phyloP scores from a whole-genome alignment of 1,284 basidiomycete species.

The Trametes pubescens region DNA sequence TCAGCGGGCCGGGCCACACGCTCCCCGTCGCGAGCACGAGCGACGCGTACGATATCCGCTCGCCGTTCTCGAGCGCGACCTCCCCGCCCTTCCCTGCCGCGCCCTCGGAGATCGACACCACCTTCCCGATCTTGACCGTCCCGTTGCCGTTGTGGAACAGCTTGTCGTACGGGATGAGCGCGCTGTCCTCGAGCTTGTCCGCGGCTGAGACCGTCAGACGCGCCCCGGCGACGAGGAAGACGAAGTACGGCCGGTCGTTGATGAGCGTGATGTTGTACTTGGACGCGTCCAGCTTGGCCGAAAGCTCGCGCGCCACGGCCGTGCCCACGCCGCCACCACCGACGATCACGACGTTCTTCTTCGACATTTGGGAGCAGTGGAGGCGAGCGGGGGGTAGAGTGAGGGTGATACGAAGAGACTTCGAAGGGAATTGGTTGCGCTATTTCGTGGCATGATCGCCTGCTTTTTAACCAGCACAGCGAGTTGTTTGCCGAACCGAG shows the following conservation, averaged over 20 bases:
- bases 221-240: conserved; percentile 45
- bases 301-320: conserved; percentile 42
- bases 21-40: conserved; percentile 68
- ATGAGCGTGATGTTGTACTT: conserved; percentile 47
- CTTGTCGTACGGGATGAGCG: conserved; percentile 52
- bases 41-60: conserved; percentile 57
- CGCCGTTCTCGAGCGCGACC: conserved; percentile 56
- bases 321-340: conserved; percentile 48
- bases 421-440: not conserved
- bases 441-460: not conserved
- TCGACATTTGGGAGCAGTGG: not conserved
- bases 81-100: conserved; percentile 49
- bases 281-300: conserved; percentile 43
- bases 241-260: conserved; percentile 43
- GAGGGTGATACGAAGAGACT: not conserved
- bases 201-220: conserved; percentile 46
- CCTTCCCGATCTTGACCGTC: conserved; percentile 52
- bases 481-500: not conserved
- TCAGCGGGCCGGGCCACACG: conserved; percentile 58
- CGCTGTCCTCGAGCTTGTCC: conserved; percentile 45
- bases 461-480: not conserved
- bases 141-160: conserved; percentile 57
- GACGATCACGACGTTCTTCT: conserved; percentile 47
- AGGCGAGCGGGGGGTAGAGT: too few relatives aligned
- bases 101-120: conserved; percentile 52